Base-by-base conservation (phyloP, 1,284 basidiomycete genomes). In the Pascua guehoae region DNA sequence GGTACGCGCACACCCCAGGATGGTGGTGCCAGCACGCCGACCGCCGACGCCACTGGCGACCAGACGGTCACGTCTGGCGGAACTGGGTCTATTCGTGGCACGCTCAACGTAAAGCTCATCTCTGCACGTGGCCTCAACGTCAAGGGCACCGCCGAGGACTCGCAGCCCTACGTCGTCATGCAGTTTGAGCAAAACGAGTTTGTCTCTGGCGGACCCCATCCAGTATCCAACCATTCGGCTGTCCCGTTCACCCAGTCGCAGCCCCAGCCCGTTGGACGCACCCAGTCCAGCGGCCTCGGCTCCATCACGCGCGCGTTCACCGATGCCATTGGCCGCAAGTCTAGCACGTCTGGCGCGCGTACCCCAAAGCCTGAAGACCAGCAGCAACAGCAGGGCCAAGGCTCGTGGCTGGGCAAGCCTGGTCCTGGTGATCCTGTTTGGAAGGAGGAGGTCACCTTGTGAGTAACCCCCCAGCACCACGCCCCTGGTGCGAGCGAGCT, bases 121-220 rank as follows among this genome's bases (percentile, higher is more conserved):
- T 86, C 88, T 60, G 96, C 91, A 5, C 85, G 91, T 56, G 85
- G 85, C n/a, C 86, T 99, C 71, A 86, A 86, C 64, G 86, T 91
- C 47, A 47, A 53, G 50, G 81, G 82, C 41, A 82, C 85, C 24
- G 49, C 57, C 1, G 74, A 83, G 16, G 85, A 88, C 2, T 68
- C 78, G 12, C 83, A 88, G 18, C 96, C 95, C 12, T 98, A 98
- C 74, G 91, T 93, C 65, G 95, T 98, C 72, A 92, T 96, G 66
- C 89, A 94, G 76, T 98, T 98, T 77, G 95, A 99, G 81, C 91
- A 98, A 79, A 98, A 94, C 82, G 95, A 99, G 79, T 99, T 98
- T 74, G 88, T 98, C 72, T 88, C 87, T 64, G 82, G 95, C 57
- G 91, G 96, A 70, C 91, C 95, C 8, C 67, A 71, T 38, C 66